These are phyloP conservation scores for Alternaria burnsii DNA, from an alignment of 2,329 filamentous ascomycete species.

Conservation along the genomic window DNA sequence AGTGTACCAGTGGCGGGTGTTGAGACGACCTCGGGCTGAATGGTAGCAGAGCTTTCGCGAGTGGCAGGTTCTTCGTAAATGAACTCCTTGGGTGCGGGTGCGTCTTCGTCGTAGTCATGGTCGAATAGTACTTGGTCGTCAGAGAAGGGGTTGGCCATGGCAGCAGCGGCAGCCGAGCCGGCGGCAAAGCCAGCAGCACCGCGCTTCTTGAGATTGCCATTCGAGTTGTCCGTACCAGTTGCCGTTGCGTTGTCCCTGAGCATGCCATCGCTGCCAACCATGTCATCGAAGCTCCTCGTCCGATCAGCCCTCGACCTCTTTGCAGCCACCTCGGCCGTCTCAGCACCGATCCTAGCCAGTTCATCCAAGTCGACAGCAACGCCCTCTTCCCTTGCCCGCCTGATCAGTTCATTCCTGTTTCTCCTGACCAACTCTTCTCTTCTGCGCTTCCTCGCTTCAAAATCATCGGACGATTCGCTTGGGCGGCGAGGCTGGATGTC, in stretches of 20 bases:
- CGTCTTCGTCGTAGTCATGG: constrained; percentile 43
- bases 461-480: constrained; percentile 45
- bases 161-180: constrained; percentile 48
- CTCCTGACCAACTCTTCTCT: constrained; percentile 45
- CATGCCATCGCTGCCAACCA: constrained; percentile 53
- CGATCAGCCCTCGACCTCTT: constrained; percentile 29
- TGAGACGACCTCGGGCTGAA: constrained; percentile 26
- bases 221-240: constrained; percentile 32
- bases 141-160: constrained; percentile 55
- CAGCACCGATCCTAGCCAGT: constrained; percentile 45
- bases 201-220: constrained; percentile 36
- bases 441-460: constrained; percentile 39
- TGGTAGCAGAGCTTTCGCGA: constrained; percentile 43
- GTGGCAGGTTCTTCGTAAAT: constrained; percentile 34
- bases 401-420: constrained; percentile 49
- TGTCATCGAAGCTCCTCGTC: constrained; percentile 50
- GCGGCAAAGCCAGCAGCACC: constrained; percentile 50
- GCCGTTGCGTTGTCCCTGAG: constrained; percentile 41
- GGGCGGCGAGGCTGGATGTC: constrained; percentile 60
- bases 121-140: constrained; percentile 57
- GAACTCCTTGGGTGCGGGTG: constrained; percentile 39
- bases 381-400: constrained; percentile 49
- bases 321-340: constrained; percentile 33
- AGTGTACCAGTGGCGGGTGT: constrained; percentile 29
- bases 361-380: constrained; percentile 54